Base-by-base conservation (phyloP, 2,329 filamentous ascomycete genomes). In the Harringtonia aguacate region DNA sequence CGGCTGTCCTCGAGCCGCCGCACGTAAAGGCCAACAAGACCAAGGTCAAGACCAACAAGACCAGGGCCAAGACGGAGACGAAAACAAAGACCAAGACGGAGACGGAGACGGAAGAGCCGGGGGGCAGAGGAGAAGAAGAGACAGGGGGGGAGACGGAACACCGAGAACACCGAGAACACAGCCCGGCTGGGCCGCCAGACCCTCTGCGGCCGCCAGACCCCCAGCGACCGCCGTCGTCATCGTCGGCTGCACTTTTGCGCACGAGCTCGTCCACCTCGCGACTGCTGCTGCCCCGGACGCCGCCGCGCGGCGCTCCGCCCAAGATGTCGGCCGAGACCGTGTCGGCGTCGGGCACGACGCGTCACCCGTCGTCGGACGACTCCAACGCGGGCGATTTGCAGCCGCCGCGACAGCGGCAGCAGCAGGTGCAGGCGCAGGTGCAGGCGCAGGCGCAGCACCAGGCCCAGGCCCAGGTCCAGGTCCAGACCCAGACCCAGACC, bases 221-320 rank as follows among this genome's bases (percentile, higher is more conserved):
- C 4, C 40, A 36, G 24, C 45, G 22, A 1, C 22, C 18, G 6
- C 9, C 38, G 8, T 36, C 48, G 6, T 36, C 46, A 1, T 42
- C 49, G 1, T 33, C 40, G 8, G 18, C 41, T 2, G 30, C 36
- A 0, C 29, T 39, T 9, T 33, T 46, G 8, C 37, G 31, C 21
- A n/a, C 45, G 4, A 28, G n/a, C 36, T 40, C 46, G 61, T 86
- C 31, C 17, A 46, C 45, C 7, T 46, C 37, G 17, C 48, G 47
- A 8, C 43, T 49, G n/a, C 44, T 55, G 15, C 68, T 87, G 2
- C 75, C 82, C 55, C 73, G 81, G 51, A 77, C 70, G 10, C 72
- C 77, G 1, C 79, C 78, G 8, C 69, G 77, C 48, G 70, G 74
- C 48, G 72, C 75, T 4, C 75, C 79, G 30, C 79, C 78, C 33